A percentile compares a stretch with the other conserved stretches of the same genome.
phyloP scores from a whole-genome alignment of 805 yeast species.

The Barnettozyma sucrosica region DNA sequence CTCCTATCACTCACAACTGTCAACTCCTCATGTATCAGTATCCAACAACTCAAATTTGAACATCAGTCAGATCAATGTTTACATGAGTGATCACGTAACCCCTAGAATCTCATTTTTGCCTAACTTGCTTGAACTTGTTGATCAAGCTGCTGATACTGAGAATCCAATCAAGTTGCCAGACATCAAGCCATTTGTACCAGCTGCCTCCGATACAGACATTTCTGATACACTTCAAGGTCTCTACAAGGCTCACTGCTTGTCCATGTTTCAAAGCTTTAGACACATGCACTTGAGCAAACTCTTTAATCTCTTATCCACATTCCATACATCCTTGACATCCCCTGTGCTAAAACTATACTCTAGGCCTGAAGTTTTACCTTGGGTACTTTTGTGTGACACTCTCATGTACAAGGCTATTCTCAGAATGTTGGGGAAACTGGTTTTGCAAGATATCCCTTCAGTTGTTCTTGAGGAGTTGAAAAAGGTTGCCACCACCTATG shows the following conservation, averaged over 20 bases:
- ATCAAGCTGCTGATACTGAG: slow-evolving; percentile 13
- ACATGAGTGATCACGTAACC: slow-evolving; percentile 16
- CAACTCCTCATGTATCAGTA: slow-evolving; percentile 18
- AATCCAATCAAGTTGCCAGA: slow-evolving; percentile 34
- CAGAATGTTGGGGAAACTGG: slow-evolving; percentile 56
- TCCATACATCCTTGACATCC: slow-evolving; percentile 50
- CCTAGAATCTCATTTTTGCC: slow-evolving; percentile 21
- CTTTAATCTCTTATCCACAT: slow-evolving; percentile 45
- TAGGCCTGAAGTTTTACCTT: slow-evolving; percentile 41
- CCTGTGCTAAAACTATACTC: slow-evolving; percentile 57
- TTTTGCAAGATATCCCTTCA: slow-evolving; percentile 51
- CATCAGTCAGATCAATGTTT: slow-evolving; percentile 10
- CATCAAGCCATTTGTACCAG: slow-evolving; percentile 22
- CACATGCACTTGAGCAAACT: slow-evolving; percentile 61
- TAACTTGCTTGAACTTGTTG: slow-evolving; percentile 16
- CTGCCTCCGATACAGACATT: slow-evolving; percentile 27
- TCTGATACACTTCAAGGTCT: slow-evolving; percentile 56
- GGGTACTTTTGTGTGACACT: slow-evolving; percentile 67
- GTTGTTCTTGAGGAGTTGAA: slow-evolving; percentile 50
- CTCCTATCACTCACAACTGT: slow-evolving; percentile 23
- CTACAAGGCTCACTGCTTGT: slow-evolving; percentile 58
- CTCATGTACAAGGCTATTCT: slow-evolving; percentile 51
- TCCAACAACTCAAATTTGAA: slow-evolving; percentile 7
- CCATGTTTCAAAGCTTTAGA: slow-evolving; percentile 59
- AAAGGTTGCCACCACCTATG: slow-evolving; percentile 43